Base-by-base conservation (phyloP, 2,329 filamentous ascomycete species). In the Hypoxylon sp. region DNA sequence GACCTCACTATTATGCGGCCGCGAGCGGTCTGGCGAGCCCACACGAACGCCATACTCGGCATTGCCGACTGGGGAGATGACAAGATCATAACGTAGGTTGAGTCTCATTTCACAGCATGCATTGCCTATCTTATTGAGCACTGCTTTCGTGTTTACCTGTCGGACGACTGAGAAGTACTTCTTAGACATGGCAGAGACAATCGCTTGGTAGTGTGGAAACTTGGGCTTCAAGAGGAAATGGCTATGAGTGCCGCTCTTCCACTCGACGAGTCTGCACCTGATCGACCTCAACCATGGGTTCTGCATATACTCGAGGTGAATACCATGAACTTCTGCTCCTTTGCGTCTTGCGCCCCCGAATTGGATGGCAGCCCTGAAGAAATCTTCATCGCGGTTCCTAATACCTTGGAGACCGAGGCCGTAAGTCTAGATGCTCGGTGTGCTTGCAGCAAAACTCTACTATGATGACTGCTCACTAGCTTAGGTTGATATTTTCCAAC, bases 241-340 rank as follows among this genome's bases (percentile, higher is more conserved):
- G 76, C 80, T 15, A 81, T 97, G 67, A 91, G 89, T 71, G 89
- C 84, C 32, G 80, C 80, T 7, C 80, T 96, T 11, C 94, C 94
- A 0, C 84, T 94, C 30, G 92, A 96, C 64, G 78, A 80, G 48
- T 80, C 75, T 1, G 76, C 75, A 26, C 78, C 76, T 47, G 76
- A 76, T 51, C 84, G 80, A 67, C 85, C 84, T 17, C 84, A 89
- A 71, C 95, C 95, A 28, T 97, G 92, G 93, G 80, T 97, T n/a
- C 77, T 97, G 20, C 87, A 97, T 77, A 85, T 91, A 3, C 80
- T 99, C 4, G 84, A 91, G 4, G 93, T 98, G 44, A 97, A 97
- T 73, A 93, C 94, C 1, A 86, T 98, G 80, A 99, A 98, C 74
- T 99, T 98, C 75, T 99, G 95, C 75, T 85, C 91, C 1, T 97